Evolutionary conservation across 768 basidiomycete species (phyloP).

Genomic region (Serpula lacrymans): DNA sequence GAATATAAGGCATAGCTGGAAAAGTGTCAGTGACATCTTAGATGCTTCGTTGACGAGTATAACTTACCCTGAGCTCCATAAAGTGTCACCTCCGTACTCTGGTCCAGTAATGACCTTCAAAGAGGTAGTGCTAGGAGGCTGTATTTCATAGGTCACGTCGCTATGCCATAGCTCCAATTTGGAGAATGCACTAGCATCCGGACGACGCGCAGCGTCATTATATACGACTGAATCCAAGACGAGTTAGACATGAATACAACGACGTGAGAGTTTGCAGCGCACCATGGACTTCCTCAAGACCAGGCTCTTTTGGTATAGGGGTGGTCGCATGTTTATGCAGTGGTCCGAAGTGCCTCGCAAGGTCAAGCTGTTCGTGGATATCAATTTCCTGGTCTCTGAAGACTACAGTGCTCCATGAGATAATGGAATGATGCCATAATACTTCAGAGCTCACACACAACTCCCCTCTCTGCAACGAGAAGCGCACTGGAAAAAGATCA

Average conservation of each 20-base stretch:
- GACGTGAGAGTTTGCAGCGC: slow-evolving; percentile 17
- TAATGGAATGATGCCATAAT: slow-evolving; percentile 1
- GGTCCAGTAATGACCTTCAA: slow-evolving; percentile 71
- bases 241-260: slow-evolving; percentile 4
- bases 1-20: slow-evolving; percentile 79
- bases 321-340: slow-evolving; percentile 85
- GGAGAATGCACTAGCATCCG: slow-evolving; percentile 62
- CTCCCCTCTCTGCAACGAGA: slow-evolving; percentile 71
- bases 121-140: slow-evolving; percentile 78
- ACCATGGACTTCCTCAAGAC: slow-evolving; percentile 77
- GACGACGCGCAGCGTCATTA: slow-evolving; percentile 60
- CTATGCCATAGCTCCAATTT: slow-evolving; percentile 80
- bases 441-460: slow-evolving; percentile 54
- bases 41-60: not conserved
- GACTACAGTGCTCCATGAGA: slow-evolving; percentile 39
- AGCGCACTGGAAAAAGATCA: slow-evolving; percentile 46
- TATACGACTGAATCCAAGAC: slow-evolving; percentile 55
- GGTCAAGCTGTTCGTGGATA: slow-evolving; percentile 66
- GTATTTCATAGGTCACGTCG: slow-evolving; percentile 78
- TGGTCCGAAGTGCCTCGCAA: slow-evolving; percentile 69
- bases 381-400: slow-evolving; percentile 72
- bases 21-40: slow-evolving; percentile 7
- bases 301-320: slow-evolving; percentile 64
- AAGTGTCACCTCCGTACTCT: slow-evolving; percentile 72
- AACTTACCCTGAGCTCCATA: slow-evolving; percentile 74